A percentile compares a stretch with the other conserved stretches of the same genome.
Evolutionary conservation across 352 stramenopile species (phyloP).

Genomic region (Globisporangium paroecandrum): DNA sequence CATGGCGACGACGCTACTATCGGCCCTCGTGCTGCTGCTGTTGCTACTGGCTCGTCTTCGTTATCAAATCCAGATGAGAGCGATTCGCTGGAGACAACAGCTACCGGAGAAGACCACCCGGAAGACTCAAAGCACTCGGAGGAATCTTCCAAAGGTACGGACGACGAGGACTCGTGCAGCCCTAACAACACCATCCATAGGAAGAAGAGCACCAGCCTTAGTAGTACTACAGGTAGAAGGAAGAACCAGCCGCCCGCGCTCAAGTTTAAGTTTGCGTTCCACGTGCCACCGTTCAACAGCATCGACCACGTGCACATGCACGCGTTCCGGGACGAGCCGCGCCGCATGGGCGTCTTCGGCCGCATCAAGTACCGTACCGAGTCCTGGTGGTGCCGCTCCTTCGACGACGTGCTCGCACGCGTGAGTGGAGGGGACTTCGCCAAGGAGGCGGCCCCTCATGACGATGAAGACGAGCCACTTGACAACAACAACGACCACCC

Average conservation of each 20-base stretch:
- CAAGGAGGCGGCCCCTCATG: background rate
- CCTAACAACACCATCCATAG: background rate
- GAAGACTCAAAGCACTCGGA: conserved; percentile 14
- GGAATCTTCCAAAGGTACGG: conserved; percentile 12
- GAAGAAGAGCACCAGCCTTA: background rate
- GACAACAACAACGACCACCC: background rate
- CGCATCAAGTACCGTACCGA: conserved; percentile 78
- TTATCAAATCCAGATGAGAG: background rate
- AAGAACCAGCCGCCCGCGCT: background rate
- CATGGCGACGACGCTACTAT: background rate
- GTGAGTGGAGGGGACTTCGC: conserved; percentile 13
- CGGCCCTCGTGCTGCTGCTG: background rate
- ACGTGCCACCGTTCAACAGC: conserved; percentile 81
- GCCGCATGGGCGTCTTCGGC: conserved; percentile 46
- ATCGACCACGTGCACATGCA: conserved; percentile 91
- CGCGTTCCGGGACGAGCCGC: conserved; percentile 45
- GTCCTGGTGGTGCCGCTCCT: conserved; percentile 84
- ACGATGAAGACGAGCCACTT: background rate
- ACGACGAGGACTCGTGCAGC: conserved; percentile 16
- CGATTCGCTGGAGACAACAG: background rate
- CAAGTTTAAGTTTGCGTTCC: conserved; percentile 25
- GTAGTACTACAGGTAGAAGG: background rate
- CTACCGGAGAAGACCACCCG: background rate
- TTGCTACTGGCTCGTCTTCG: background rate
- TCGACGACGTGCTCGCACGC: conserved; percentile 54